Evolutionary conservation across 495 filamentous ascomycete species (phyloP), one percentile per base, ranked within the genome.

Genomic region (Aspergillus baeticus): DNA sequence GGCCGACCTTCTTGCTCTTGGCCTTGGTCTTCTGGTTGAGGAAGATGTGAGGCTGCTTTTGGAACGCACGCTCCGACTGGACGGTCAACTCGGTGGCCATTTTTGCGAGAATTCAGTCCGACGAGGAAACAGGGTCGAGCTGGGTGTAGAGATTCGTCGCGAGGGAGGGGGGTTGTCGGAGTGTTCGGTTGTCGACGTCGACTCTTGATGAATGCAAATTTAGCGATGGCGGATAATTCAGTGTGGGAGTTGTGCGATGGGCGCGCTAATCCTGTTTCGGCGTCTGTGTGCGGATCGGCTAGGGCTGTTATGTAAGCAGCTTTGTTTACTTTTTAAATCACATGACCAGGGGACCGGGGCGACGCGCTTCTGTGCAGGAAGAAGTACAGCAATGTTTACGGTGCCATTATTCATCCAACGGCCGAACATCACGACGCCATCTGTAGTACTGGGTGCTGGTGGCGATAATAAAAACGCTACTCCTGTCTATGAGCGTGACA

Each of bases 11-110:
- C 72, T 85, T 84, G 73, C 84, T 87, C 85, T 96, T 97, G 75
- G 89, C 87, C 78, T 87, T 84, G 64, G 78, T 72, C 86, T 96
- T 97, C 67, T 82, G 76, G 84, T 96, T 96, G 72, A 88, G 84
- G 89, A 97, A 98, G 85, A 99, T 96, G 80, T 99, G 95, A 70
- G 94, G 95, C 85, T 98, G 92, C 85, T 96, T 96, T 77, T 96
- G 92, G 87, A 87, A 96, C 81, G 92, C 92, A 79, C 92, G 91
- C 87, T 96, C 92, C 71, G 89, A 91, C 85, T 96, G 92, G 76
- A 96, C 92, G 75, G 88, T 96, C 79, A 96, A 84, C 85, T 96
- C 92, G 82, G 92, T 96, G 73, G 92, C 92, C 92, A 96, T 96
- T 79, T 78, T 88, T 87, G 82, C 84, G 87, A 84, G 79, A 61